Conservation (phyloP, 129 eudicot species). For the Flaveria ramosissima region DNA sequence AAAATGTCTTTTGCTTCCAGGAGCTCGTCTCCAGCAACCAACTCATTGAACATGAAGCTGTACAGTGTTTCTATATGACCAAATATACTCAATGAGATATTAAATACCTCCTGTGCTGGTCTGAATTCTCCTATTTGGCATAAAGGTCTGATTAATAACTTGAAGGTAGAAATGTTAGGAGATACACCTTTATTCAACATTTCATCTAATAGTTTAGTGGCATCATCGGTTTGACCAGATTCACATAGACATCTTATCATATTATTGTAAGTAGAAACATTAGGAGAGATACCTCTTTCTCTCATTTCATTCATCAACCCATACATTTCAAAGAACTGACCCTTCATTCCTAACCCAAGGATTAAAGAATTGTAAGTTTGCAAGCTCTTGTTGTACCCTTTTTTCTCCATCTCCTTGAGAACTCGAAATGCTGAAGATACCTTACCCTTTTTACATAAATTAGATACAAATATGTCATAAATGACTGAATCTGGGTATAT, state of each 20-base stretch:
- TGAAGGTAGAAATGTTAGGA: constrained; percentile 64
- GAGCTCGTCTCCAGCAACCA: constrained; percentile 73
- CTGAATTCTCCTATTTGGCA: constrained; percentile 80
- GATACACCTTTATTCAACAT: constrained; percentile 63
- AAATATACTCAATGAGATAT: constrained; percentile 49
- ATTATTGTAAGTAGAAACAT: constrained; percentile 70
- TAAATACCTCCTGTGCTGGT: constrained; percentile 82
- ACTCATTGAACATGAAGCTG: constrained; percentile 72
- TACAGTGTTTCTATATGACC: constrained; percentile 75
- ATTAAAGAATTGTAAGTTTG: constrained; percentile 83
- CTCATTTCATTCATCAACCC: constrained; percentile 88
- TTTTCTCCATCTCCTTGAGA: constrained; percentile 96
- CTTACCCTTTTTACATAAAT: constrained; percentile 70
- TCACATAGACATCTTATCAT: constrained; percentile 75
- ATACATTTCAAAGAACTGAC: constrained; percentile 88
- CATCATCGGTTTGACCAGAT: constrained; percentile 65
- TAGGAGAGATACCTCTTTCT: constrained; percentile 74
- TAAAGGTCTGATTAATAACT: constrained; percentile 61
- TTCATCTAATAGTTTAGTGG: constrained; percentile 69
- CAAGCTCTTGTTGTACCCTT: constrained; percentile 67
- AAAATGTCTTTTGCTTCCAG: constrained; percentile 70
- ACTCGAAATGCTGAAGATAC: constrained; percentile 88
- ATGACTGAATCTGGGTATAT: constrained; percentile 75
- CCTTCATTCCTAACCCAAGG: constrained; percentile 66
- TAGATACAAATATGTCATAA: constrained; percentile 59